These are phyloP conservation scores for Fusarium lyarnte DNA, from an alignment of 2,329 filamentous ascomycete species.

Conservation along the genomic window DNA sequence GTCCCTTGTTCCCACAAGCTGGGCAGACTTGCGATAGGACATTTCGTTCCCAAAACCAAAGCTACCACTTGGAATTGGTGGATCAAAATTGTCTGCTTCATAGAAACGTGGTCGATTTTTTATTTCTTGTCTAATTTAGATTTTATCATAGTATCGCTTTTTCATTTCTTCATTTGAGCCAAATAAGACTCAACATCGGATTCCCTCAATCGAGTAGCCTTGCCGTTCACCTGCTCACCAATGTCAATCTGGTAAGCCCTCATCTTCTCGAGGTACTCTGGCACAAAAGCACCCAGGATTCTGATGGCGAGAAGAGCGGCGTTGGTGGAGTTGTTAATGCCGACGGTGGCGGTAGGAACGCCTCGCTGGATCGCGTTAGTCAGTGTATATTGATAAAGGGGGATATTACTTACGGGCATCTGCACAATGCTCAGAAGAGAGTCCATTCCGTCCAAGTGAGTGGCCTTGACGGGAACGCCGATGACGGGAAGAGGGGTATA, in stretches of 20 bases:
- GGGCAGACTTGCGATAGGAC: too few species aligned
- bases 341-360: constrained; percentile 78
- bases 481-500: constrained; percentile 79
- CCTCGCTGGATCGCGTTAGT: constrained; percentile 54
- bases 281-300: constrained; percentile 69
- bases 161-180: constrained; percentile 25
- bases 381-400: accelerated
- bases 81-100: background rate
- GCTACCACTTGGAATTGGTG: too few species aligned
- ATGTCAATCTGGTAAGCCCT: constrained; percentile 50
- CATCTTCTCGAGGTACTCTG: constrained; percentile 69
- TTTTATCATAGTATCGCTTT: background rate
- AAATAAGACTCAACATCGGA: constrained; percentile 15
- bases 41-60: accelerated
- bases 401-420: constrained; percentile 63
- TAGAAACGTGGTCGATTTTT: background rate
- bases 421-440: constrained; percentile 78
- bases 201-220: constrained; percentile 66
- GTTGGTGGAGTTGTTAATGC: constrained; percentile 83
- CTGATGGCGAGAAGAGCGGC: constrained; percentile 77
- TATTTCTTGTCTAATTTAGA: background rate
- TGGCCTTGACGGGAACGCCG: constrained; percentile 80
- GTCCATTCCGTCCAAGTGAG: constrained; percentile 76
- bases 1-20: too few species aligned
- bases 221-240: constrained; percentile 65